These are phyloP conservation scores for Desmodesmus armatus DNA, from an alignment of 139 green algal genomes.

Conservation along the genomic window DNA sequence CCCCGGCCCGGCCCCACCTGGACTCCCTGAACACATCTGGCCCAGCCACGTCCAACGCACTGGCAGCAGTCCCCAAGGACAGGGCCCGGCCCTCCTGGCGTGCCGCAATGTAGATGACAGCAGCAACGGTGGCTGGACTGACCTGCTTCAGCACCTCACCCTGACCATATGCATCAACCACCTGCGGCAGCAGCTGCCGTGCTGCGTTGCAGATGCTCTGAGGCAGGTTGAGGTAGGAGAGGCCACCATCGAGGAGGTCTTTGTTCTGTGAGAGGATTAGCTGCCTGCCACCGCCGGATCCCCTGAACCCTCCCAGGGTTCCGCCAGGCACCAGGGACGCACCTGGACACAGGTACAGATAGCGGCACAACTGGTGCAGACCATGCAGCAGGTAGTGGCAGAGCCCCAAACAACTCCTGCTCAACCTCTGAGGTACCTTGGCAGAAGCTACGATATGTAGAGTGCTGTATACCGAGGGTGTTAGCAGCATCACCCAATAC, in stretches of 20 bases:
- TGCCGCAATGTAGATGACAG: constrained; percentile 26
- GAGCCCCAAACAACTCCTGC: no score
- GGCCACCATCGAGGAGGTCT: background rate
- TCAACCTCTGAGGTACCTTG: no score
- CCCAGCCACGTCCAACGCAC: background rate
- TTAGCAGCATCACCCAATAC: background rate
- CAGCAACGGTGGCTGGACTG: constrained; percentile 19
- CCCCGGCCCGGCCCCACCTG: constrained; percentile 32
- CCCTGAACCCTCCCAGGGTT: no score
- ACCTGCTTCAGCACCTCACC: background rate
- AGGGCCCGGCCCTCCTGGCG: constrained; percentile 9
- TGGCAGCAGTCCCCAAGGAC: constrained; percentile 10
- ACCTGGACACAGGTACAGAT: no score
- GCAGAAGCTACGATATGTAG: background rate
- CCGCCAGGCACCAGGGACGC: no score
- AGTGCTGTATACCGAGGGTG: background rate
- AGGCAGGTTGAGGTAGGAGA: constrained; percentile 10
- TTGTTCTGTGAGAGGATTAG: background rate
- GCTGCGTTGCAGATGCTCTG: background rate
- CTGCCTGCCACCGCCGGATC: no score
- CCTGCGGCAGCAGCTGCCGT: constrained; percentile 14
- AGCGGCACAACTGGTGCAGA: no score
- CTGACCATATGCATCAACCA: background rate
- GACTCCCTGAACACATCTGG: constrained; percentile 9
- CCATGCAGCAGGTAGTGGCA: no score